Conservation (phyloP, 257 asterid genomes). For the Nicotiana noctiflora region DNA sequence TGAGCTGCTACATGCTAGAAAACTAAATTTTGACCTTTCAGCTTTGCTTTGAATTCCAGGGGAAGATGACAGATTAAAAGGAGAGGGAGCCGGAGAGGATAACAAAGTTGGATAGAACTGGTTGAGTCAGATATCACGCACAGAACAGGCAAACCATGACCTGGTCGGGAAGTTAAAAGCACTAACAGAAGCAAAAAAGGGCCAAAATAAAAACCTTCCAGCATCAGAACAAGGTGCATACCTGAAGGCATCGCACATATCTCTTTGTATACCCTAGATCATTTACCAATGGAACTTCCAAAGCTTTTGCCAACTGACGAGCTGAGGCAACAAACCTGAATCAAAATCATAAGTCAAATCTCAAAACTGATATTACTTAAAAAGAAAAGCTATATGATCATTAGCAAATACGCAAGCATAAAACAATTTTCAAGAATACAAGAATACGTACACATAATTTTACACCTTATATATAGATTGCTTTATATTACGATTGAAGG, state of each 20-base stretch:
- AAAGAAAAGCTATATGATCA: neutral
- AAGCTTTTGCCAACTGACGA: constrained; percentile 92
- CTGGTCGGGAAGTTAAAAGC: neutral
- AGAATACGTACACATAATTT: neutral
- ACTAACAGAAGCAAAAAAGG: neutral
- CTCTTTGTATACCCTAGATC: constrained; percentile 97
- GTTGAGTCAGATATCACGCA: neutral
- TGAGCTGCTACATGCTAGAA: neutral
- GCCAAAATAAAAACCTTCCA: neutral
- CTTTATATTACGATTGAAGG: neutral
- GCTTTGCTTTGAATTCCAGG: neutral
- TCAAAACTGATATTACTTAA: neutral
- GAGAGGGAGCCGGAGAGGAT: neutral
- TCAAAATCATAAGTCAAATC: constrained; percentile 4
- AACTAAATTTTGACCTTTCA: neutral
- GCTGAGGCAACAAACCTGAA: constrained; percentile 95
- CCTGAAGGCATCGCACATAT: constrained; percentile 97
- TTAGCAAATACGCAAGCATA: neutral
- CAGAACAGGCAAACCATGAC: neutral
- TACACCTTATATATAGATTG: neutral
- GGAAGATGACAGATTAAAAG: neutral
- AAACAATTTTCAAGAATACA: neutral
- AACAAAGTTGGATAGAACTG: neutral
- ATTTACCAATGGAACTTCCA: constrained; percentile 94
- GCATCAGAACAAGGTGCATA: constrained; percentile 17